phyloP scores from a whole-genome alignment of 495 filamentous ascomycete species.

The Penicillium diatomitis region DNA sequence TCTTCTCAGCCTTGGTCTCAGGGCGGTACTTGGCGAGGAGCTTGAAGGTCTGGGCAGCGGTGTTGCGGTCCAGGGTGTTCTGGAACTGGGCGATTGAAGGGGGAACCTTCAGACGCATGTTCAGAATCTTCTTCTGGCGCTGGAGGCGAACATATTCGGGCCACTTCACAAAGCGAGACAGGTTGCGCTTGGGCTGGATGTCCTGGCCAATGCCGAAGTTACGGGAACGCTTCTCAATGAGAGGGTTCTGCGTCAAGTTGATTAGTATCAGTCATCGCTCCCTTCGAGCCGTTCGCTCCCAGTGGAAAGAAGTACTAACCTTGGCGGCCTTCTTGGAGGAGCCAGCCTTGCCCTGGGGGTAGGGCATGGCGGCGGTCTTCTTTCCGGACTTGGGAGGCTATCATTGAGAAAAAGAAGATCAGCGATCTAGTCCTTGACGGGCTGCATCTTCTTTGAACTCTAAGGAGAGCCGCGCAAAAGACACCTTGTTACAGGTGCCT shows the following conservation, averaged over 20 bases:
- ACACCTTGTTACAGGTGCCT: constrained; percentile 49
- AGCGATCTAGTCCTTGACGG: constrained; percentile 71
- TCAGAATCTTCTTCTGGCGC: constrained; percentile 99
- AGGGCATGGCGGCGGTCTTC: constrained; percentile 92
- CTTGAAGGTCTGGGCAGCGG: constrained; percentile 93
- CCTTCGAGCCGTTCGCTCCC: constrained; percentile 9
- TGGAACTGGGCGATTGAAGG: constrained; percentile 97
- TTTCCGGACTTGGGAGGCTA: constrained; percentile 96
- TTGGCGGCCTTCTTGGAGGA: constrained; percentile 85
- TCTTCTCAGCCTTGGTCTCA: constrained; percentile 99
- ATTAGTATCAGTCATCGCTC: constrained; percentile 17
- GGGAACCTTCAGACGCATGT: constrained; percentile 96
- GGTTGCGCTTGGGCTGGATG: constrained; percentile 94
- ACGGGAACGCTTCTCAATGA: constrained; percentile 92
- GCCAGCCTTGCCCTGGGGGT: constrained; percentile 88
- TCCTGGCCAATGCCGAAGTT: constrained; percentile 99
- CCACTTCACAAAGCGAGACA: constrained; percentile 99
- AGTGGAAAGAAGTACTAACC: constrained; percentile 49
- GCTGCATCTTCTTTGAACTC: constrained; percentile 80
- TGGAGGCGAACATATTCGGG: constrained; percentile 97
- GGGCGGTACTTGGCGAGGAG: constrained; percentile 99
- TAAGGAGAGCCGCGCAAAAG: constrained; percentile 60
- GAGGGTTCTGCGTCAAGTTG: constrained; percentile 68
- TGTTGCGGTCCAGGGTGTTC: constrained; percentile 96
- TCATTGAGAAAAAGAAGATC: constrained; percentile 99